A percentile compares a stretch with the other conserved stretches of the same genome.
phyloP scores from a whole-genome alignment of 2,329 filamentous ascomycete genomes.

The Cordyceps javanica region DNA sequence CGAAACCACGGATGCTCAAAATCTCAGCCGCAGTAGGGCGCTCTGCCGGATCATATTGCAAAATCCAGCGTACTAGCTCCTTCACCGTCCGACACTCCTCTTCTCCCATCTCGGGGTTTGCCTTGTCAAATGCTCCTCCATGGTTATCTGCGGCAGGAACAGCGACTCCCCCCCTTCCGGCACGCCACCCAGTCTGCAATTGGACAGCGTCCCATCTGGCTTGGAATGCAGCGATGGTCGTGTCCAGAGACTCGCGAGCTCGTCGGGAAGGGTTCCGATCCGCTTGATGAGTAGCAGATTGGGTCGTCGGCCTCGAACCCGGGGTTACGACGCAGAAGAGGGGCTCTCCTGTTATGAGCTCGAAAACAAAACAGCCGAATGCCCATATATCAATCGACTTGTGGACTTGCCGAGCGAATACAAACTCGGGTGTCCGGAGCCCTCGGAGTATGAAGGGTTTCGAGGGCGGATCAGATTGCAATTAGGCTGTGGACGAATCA shows the following conservation, averaged over 20 bases:
- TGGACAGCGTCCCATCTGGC: conserved; percentile 20
- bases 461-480: no score
- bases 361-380: conserved; percentile 27
- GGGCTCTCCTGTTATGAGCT: conserved; percentile 23
- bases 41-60: conserved; percentile 26
- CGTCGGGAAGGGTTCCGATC: conserved; percentile 19
- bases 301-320: conserved; percentile 19
- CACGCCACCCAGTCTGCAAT: conserved; percentile 20
- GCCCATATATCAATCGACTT: conserved; percentile 23
- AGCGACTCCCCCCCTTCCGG: conserved; percentile 18
- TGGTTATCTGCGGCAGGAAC: conserved; percentile 19
- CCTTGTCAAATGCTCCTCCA: conserved; percentile 24
- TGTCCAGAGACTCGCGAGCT: no score
- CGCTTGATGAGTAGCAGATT: conserved; percentile 16
- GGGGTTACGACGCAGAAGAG: conserved; percentile 20
- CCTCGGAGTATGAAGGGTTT: no score
- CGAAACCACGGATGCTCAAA: conserved; percentile 25
- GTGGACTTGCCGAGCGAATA: neutral
- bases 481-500: no score
- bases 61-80: conserved; percentile 23
- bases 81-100: conserved; percentile 22
- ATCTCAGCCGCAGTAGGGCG: conserved; percentile 24
- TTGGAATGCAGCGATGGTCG: no score
- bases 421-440: neutral
- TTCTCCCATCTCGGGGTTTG: conserved; percentile 18